phyloP scores from a whole-genome alignment of 1,139 yeast species.

The Magnusiomyces fungicola region DNA sequence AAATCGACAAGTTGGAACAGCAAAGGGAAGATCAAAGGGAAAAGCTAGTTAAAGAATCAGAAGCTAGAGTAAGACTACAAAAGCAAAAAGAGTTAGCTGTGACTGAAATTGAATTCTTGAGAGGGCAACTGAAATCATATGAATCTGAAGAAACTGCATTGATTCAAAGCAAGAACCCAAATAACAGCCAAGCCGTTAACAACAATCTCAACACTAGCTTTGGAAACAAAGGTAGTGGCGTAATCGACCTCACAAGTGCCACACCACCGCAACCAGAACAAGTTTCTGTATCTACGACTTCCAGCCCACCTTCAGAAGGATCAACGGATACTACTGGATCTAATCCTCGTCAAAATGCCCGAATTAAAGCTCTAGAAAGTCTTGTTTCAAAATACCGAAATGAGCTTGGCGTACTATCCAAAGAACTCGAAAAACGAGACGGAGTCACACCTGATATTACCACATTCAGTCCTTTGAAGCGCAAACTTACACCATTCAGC shows the following conservation, averaged over 20 bases:
- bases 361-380: slow-evolving; percentile 41
- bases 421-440: slow-evolving; percentile 32
- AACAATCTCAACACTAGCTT: neutral
- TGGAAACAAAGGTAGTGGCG: no score
- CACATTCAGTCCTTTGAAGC: slow-evolving; percentile 10
- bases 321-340: neutral
- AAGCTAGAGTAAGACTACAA: slow-evolving; percentile 40
- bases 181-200: neutral
- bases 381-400: slow-evolving; percentile 51
- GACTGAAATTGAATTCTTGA: slow-evolving; percentile 55
- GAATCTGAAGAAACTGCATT: slow-evolving; percentile 31
- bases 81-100: slow-evolving; percentile 47
- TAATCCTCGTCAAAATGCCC: slow-evolving; percentile 22
- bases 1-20: slow-evolving; percentile 31
- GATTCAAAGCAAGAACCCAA: slow-evolving; percentile 18
- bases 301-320: neutral
- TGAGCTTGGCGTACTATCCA: slow-evolving; percentile 44
- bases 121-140: slow-evolving; percentile 40
- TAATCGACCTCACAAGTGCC: no score
- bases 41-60: slow-evolving; percentile 30
- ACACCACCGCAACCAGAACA: slow-evolving; percentile 7
- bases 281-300: slow-evolving; percentile 7
- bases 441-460: slow-evolving; percentile 17
- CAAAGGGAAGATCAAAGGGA: slow-evolving; percentile 34
- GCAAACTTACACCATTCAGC: slow-evolving; percentile 16